phyloP scores from a whole-genome alignment of 768 basidiomycete species.

The Agaricus bisporus region DNA sequence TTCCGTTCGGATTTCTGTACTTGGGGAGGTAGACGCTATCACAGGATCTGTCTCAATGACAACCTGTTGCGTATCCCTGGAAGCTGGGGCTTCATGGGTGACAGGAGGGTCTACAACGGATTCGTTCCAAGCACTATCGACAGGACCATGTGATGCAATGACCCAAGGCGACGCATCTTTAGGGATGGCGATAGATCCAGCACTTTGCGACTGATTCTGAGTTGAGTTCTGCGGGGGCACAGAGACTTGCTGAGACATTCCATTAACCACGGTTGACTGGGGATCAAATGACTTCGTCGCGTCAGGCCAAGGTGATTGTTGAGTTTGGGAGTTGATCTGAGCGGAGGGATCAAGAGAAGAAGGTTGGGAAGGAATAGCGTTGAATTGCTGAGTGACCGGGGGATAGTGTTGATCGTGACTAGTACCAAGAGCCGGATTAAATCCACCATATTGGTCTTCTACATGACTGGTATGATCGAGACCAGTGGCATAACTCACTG shows the following conservation, averaged over 20 bases:
- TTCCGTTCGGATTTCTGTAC: background rate
- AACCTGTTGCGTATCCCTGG: background rate
- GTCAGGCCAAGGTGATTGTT: constrained; percentile 32
- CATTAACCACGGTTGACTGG: constrained; percentile 37
- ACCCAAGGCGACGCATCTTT: constrained; percentile 54
- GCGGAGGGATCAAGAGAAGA: background rate
- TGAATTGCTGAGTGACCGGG: background rate
- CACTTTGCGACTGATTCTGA: constrained; percentile 29
- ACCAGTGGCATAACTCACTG: background rate
- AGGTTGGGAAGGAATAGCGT: background rate
- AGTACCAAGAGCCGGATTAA: background rate
- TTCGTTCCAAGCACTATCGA: constrained; percentile 43
- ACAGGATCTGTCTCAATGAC: constrained; percentile 14
- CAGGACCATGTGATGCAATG: constrained; percentile 36
- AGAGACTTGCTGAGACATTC: constrained; percentile 18
- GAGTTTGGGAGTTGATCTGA: constrained; percentile 1
- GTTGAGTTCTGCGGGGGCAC: constrained; percentile 24
- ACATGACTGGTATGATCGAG: background rate
- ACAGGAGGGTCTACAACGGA: background rate
- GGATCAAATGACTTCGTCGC: constrained; percentile 34
- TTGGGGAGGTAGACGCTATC: constrained; percentile 12
- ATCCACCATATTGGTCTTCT: constrained; percentile 2
- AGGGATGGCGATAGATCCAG: constrained; percentile 20
- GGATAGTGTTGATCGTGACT: background rate
- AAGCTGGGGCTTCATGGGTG: background rate